Evolutionary conservation across 495 filamentous ascomycete species (phyloP).

Genomic region (Tuber microsphaerosporum): DNA sequence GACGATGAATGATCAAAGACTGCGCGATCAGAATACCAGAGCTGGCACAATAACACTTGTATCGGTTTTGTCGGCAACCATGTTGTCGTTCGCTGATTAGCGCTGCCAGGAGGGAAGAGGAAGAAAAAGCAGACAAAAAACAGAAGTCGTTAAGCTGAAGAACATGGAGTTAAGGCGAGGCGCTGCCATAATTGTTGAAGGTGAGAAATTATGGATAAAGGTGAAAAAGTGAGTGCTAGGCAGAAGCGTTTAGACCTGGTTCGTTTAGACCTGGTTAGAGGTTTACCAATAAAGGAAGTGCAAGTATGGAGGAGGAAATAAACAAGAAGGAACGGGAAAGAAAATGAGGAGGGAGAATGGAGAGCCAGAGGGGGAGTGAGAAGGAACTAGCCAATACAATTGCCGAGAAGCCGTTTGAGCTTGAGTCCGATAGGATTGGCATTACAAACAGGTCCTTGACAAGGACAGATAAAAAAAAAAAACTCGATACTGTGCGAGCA

Average conservation of each 20-base stretch:
- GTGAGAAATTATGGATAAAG: background rate
- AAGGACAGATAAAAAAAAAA: background rate
- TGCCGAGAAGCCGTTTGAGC: background rate
- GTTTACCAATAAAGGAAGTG: background rate
- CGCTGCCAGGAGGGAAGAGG: background rate
- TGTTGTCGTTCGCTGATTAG: background rate
- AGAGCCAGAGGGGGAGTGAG: background rate
- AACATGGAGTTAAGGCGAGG: background rate
- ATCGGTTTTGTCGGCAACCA: background rate
- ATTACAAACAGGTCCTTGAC: background rate
- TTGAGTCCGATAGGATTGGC: background rate
- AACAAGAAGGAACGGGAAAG: background rate
- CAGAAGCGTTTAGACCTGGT: background rate
- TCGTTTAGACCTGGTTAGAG: background rate
- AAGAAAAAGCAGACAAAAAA: background rate
- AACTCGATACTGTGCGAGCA: background rate
- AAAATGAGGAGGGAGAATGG: no score
- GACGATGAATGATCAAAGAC: background rate
- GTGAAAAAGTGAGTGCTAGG: background rate
- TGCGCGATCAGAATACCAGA: background rate
- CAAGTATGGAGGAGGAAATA: background rate
- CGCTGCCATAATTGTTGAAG: background rate
- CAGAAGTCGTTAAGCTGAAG: background rate
- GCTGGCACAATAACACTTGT: background rate
- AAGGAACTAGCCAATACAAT: background rate